Percentiles rank a stretch among this genome's conserved stretches.
These are phyloP conservation scores for Erucastrum elatum DNA, from an alignment of 345 rosid genomes.

Conservation along the genomic window DNA sequence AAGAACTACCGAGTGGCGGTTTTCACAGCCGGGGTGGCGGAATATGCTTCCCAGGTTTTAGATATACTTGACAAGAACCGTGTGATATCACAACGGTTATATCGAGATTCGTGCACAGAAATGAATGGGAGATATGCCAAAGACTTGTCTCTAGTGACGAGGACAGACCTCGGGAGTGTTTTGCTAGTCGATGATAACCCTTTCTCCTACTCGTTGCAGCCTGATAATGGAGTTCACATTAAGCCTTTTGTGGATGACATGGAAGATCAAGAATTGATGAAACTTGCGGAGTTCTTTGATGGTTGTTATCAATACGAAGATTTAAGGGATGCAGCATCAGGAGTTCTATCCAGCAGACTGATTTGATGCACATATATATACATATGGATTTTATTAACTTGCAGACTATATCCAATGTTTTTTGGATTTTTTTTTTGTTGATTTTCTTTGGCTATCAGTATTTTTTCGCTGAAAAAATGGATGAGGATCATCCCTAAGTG, in stretches of 20 bases:
- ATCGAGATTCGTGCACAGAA: conserved; percentile 72
- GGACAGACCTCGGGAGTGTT: conserved; percentile 51
- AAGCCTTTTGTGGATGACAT: conserved; percentile 62
- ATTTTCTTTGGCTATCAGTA: conserved; percentile 12
- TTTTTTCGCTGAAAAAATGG: conserved; percentile 25
- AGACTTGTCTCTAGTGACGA: conserved; percentile 66
- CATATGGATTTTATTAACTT: background rate
- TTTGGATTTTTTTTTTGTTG: conserved; percentile 5
- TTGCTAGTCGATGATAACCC: conserved; percentile 91
- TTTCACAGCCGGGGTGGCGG: conserved; percentile 81
- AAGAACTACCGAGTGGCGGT: conserved; percentile 62
- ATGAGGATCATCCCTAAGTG: conserved; percentile 16
- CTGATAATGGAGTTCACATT: conserved; percentile 73
- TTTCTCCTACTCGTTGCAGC: conserved; percentile 64
- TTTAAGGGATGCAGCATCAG: conserved; percentile 70
- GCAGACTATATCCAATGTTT: background rate
- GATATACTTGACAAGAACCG: conserved; percentile 62
- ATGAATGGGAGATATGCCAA: conserved; percentile 70
- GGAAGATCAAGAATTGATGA: conserved; percentile 56
- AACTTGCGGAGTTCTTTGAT: conserved; percentile 58
- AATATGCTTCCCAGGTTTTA: conserved; percentile 73
- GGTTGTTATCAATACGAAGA: conserved; percentile 56
- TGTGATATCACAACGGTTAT: conserved; percentile 69
- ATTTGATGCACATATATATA: conserved; percentile 5
- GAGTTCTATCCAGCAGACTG: conserved; percentile 23